Evolutionary conservation across 768 basidiomycete species (phyloP), one percentile per base, ranked within the genome.

Genomic region (Suillus bovinus): DNA sequence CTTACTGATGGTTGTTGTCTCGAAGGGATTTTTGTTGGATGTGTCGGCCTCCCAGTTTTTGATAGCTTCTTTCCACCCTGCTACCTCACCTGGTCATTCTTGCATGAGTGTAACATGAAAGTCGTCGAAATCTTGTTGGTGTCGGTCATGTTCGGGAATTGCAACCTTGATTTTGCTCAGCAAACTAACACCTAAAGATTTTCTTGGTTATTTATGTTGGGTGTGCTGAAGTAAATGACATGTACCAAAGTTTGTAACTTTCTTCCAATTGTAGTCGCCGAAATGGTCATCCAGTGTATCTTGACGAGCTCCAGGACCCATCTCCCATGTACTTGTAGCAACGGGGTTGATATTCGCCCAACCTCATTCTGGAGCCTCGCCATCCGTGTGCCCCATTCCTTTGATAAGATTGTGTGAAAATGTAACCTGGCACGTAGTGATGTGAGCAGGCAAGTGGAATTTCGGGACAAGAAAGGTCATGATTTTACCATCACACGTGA

Each of bases 231-330:
- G 16, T 6, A 39, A 39, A 17, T 5, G 17, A 39, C 6, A 17
- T 0, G 1, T 39, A 46, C 44, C 44, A 0, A 22, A 24, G 22
- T 46, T 46, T 11, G 44, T 46, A 4, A 46, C 44, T 42, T 42
- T 42, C 10, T 42, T 42, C 42, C 20, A 42, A 11, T 42, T 42
- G 4, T n/a, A 42, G 42, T 42, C 68, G 3, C 66, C 65, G 34
- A 66, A 65, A 17, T 65, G 65, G 42, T 75, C 70, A 27, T 76
- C 67, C 6, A 75, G 61, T 0, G 73, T 71, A 34, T 76, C 71
- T 9, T 62, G 61, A 4, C 62, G 20, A 16, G 50, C 14, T 3
- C 65, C 68, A 1, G 61, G 60, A 5, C 63, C 63, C 71, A 69
- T 71, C 41, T 70, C 63, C 46, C 63, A 53, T 6, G 69, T 70